Percentiles rank a stretch among this genome's conserved stretches.
phyloP scores from a whole-genome alignment of 352 stramenopile genomes.

The Pythium utonaiense region DNA sequence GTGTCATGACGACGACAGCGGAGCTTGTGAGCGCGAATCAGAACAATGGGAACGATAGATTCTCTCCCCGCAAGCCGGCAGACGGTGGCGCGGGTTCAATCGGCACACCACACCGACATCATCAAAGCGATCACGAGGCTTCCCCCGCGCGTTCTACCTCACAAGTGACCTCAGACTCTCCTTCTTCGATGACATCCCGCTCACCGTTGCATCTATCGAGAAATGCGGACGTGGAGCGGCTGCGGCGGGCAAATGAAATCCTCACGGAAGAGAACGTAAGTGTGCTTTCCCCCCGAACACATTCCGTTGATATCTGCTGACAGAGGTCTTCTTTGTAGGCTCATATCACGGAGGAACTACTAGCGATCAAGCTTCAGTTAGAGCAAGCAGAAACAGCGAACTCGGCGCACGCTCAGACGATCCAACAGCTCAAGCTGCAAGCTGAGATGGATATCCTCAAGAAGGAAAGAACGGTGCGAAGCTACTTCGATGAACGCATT shows the following conservation, averaged over 20 bases:
- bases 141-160: not conserved
- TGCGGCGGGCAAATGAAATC: slow-evolving; percentile 50
- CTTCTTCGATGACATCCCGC: slow-evolving; percentile 1
- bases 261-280: slow-evolving; percentile 62
- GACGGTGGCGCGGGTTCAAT: not conserved
- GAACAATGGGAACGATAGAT: not conserved
- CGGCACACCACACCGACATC: slow-evolving; percentile 6
- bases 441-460: slow-evolving; percentile 47
- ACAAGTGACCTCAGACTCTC: not conserved
- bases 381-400: slow-evolving; percentile 31
- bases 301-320: no score
- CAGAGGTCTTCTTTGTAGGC: slow-evolving; percentile 21
- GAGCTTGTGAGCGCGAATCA: slow-evolving; percentile 7
- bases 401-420: slow-evolving; percentile 22
- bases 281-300: not conserved
- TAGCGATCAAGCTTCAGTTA: slow-evolving; percentile 20
- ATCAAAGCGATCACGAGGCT: not conserved
- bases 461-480: slow-evolving; percentile 49
- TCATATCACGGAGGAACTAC: slow-evolving; percentile 35
- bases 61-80: not conserved
- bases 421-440: slow-evolving; percentile 41
- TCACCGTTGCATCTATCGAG: slow-evolving; percentile 43
- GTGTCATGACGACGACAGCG: slow-evolving; percentile 29
- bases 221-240: slow-evolving; percentile 45
- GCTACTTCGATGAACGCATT: slow-evolving; percentile 50